These are phyloP conservation scores for Trypanosoma avium DNA, from an alignment of 208 protist species.

Conservation along the genomic window DNA sequence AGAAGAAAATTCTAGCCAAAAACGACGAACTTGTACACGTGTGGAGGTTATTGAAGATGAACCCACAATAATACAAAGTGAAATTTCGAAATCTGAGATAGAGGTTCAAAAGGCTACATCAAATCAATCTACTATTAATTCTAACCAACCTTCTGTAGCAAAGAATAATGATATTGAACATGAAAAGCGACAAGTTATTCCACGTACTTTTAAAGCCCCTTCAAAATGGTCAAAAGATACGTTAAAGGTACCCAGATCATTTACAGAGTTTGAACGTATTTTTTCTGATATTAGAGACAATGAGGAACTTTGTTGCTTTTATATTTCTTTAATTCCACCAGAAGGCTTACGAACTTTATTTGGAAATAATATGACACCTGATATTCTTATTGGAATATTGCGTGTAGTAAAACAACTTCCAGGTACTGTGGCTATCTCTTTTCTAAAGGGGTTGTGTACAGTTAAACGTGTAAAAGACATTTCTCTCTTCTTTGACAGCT, in stretches of 20 bases:
- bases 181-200: not conserved
- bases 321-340: conserved; percentile 64
- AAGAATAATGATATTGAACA: conserved; percentile 1
- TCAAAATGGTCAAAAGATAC: conserved; percentile 51
- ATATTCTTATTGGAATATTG: conserved; percentile 75
- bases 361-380: conserved; percentile 83
- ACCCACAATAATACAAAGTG: conserved; percentile 20
- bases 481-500: conserved; percentile 73
- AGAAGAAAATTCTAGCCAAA: conserved; percentile 31
- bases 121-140: not conserved
- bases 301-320: conserved; percentile 69
- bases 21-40: conserved; percentile 42
- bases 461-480: conserved; percentile 82
- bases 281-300: conserved; percentile 57
- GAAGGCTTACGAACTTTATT: conserved; percentile 55
- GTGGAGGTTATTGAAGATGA: conserved; percentile 80
- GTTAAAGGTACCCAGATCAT: conserved; percentile 70
- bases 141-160: conserved; percentile 2
- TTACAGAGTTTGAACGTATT: conserved; percentile 87
- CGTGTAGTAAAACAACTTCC: conserved; percentile 36
- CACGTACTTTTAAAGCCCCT: conserved; percentile 28
- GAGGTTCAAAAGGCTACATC: not conserved
- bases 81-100: not conserved
- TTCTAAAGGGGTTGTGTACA: conserved; percentile 65
- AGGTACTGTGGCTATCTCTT: conserved; percentile 41